Evolutionary conservation across 805 yeast genomes (phyloP).

Genomic region (Kuraishia hungarica): DNA sequence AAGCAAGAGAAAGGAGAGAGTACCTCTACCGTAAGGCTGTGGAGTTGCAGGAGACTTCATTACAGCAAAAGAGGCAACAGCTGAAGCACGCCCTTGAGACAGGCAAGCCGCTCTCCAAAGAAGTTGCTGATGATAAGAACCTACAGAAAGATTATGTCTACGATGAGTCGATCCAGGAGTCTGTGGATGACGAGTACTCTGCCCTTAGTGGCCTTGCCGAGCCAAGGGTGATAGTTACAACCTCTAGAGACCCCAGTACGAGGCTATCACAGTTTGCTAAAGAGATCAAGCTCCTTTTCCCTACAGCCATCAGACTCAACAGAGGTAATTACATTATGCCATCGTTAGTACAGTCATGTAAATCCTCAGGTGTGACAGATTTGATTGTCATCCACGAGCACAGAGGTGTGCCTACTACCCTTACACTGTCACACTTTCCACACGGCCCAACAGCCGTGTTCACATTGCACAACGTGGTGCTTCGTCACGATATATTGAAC

Average conservation of each 20-base stretch:
- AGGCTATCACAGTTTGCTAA: slow-evolving; percentile 85
- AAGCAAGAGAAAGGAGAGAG: slow-evolving; percentile 94
- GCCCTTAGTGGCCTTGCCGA: slow-evolving; percentile 82
- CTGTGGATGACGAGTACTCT: slow-evolving; percentile 87
- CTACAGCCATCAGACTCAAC: slow-evolving; percentile 81
- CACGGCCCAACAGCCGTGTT: slow-evolving; percentile 96
- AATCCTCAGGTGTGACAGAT: slow-evolving; percentile 75
- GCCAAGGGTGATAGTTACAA: slow-evolving; percentile 87
- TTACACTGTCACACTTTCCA: slow-evolving; percentile 91
- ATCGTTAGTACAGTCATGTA: slow-evolving; percentile 75
- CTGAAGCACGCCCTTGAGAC: slow-evolving; percentile 82
- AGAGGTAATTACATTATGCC: slow-evolving; percentile 91
- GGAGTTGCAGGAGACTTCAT: slow-evolving; percentile 81
- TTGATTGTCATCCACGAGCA: slow-evolving; percentile 87
- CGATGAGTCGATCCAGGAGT: slow-evolving; percentile 67
- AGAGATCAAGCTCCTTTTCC: slow-evolving; percentile 83
- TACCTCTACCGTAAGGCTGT: slow-evolving; percentile 83
- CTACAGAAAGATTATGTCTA: slow-evolving; percentile 76
- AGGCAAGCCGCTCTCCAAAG: slow-evolving; percentile 87
- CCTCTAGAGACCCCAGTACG: slow-evolving; percentile 86
- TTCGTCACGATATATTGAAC: slow-evolving; percentile 85
- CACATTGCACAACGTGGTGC: slow-evolving; percentile 87
- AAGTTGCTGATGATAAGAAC: slow-evolving; percentile 77
- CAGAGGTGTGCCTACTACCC: slow-evolving; percentile 94
- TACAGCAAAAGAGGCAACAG: slow-evolving; percentile 80